phyloP scores from a whole-genome alignment of 192 early-diverging fungal genomes.

The Lunasporangiospora selenospora region DNA sequence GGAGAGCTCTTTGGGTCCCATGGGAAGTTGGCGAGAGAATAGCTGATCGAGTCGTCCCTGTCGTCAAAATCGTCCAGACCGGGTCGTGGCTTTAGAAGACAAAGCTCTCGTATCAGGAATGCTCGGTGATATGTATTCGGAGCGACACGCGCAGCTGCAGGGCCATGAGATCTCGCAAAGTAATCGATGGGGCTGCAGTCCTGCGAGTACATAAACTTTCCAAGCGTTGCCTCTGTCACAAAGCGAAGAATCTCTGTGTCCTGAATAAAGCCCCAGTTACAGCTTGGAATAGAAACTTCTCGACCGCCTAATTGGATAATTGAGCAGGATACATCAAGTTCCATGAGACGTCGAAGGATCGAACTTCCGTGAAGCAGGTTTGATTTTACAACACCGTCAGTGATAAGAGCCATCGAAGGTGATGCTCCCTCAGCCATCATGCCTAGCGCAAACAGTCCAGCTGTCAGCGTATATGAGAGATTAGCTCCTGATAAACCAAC shows the following conservation, averaged over 20 bases:
- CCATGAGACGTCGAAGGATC: slow-evolving; percentile 65
- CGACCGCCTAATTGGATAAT: slow-evolving; percentile 77
- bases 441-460: slow-evolving; percentile 58
- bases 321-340: slow-evolving; percentile 67
- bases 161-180: not conserved
- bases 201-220: slow-evolving; percentile 73
- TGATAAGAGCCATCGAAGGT: slow-evolving; percentile 65
- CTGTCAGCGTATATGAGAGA: slow-evolving; percentile 62
- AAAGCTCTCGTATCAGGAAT: slow-evolving; percentile 54
- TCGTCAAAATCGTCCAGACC: slow-evolving; percentile 33
- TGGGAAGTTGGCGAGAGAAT: slow-evolving; percentile 61
- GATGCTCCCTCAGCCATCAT: slow-evolving; percentile 53
- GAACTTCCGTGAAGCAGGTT: slow-evolving; percentile 66
- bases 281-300: slow-evolving; percentile 67
- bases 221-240: slow-evolving; percentile 69
- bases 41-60: slow-evolving; percentile 30
- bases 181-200: slow-evolving; percentile 56
- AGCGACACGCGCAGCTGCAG: slow-evolving; percentile 5
- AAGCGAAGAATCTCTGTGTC: slow-evolving; percentile 80
- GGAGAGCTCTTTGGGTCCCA: slow-evolving; percentile 70
- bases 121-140: slow-evolving; percentile 61
- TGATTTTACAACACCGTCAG: slow-evolving; percentile 80
- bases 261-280: slow-evolving; percentile 77
- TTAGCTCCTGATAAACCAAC: slow-evolving; percentile 63
- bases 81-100: slow-evolving; percentile 38